Conservation (phyloP, 2,329 filamentous ascomycete genomes). For the Verticillium alfalfae region DNA sequence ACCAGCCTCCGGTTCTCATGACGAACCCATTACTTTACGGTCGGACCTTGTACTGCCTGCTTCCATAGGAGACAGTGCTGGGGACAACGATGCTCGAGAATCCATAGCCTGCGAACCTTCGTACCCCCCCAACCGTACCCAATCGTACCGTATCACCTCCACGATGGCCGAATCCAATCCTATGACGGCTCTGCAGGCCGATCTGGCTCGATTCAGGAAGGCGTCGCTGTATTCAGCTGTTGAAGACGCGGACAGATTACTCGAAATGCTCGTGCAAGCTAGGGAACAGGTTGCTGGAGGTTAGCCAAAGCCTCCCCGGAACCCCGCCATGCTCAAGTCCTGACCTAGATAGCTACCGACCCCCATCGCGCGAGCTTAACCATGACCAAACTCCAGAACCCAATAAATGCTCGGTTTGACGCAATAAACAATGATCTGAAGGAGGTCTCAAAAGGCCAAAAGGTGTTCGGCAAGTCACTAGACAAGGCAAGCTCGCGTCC, state of each 20-base stretch:
- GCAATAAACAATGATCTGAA: slow-evolving; percentile 75
- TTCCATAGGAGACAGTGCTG: background rate
- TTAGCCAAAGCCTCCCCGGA: slow-evolving; percentile 27
- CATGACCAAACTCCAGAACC: slow-evolving; percentile 79
- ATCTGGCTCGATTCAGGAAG: slow-evolving; percentile 67
- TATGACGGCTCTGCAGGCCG: slow-evolving; percentile 58
- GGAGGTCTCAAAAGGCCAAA: slow-evolving; percentile 75
- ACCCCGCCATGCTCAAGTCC: slow-evolving; percentile 8
- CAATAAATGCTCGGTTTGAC: slow-evolving; percentile 76
- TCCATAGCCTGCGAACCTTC: background rate
- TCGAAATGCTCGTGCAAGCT: slow-evolving; percentile 69
- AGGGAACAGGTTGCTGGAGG: slow-evolving; percentile 68
- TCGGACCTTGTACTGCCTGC: background rate
- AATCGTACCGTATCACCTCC: background rate
- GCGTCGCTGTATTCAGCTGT: slow-evolving; percentile 66
- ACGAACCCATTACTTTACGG: background rate
- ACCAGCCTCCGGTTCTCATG: background rate
- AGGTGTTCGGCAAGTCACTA: slow-evolving; percentile 77
- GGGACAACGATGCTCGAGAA: background rate
- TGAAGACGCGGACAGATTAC: slow-evolving; percentile 75
- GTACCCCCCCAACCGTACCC: too few species aligned
- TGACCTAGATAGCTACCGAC: slow-evolving; percentile 40
- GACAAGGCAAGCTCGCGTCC: slow-evolving; percentile 57
- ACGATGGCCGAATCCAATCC: slow-evolving; percentile 34
- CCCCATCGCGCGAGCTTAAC: slow-evolving; percentile 66